Conservation (phyloP, 345 rosid genomes). For the Syzygium jambos region DNA sequence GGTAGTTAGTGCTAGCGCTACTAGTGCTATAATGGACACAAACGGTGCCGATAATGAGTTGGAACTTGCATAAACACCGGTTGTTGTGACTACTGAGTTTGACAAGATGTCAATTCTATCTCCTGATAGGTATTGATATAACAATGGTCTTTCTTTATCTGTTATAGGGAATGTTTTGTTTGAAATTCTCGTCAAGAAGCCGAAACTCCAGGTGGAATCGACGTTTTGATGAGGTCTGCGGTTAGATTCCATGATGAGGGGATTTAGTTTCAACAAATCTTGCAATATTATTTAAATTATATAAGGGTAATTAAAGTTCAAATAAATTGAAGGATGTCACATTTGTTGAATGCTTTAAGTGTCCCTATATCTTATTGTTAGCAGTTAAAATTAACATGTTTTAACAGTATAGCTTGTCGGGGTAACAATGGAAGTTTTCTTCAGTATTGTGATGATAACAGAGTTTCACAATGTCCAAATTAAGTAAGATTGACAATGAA, state of each 20-base stretch:
- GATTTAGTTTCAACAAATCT: neutral
- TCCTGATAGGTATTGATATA: neutral
- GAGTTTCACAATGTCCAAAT: neutral
- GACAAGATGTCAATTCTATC: neutral
- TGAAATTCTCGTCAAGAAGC: neutral
- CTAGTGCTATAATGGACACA: too few relatives aligned
- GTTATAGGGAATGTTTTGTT: neutral
- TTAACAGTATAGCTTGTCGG: neutral
- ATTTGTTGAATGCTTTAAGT: neutral
- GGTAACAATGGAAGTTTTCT: neutral
- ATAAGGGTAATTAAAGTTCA: neutral
- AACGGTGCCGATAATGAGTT: neutral
- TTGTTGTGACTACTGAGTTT: neutral
- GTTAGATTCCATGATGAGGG: neutral
- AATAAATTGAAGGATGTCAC: neutral
- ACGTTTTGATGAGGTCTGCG: neutral
- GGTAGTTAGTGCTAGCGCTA: neutral
- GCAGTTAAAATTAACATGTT: neutral
- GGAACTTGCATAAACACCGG: neutral
- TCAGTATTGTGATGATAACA: neutral
- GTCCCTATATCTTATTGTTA: neutral
- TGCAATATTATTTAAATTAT: neutral
- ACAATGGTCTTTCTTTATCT: neutral
- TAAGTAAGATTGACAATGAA: neutral
- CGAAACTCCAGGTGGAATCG: neutral